Evolutionary conservation across 2,329 filamentous ascomycete species (phyloP), one percentile per base, ranked within the genome.

Genomic region (Epicoccum sorghinum): DNA sequence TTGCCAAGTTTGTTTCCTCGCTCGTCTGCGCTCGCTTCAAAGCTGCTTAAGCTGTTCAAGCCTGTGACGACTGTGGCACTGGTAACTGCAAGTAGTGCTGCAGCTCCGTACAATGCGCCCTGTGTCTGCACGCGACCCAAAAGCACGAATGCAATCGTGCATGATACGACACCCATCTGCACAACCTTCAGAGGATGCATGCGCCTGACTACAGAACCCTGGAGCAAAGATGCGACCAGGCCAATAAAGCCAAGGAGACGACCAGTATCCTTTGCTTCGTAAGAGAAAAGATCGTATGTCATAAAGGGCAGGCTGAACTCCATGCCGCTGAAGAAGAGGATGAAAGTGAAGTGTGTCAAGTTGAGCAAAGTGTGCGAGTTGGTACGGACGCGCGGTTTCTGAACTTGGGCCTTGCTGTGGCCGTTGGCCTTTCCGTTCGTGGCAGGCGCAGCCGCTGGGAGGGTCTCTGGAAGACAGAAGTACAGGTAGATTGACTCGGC

Each of bases 221-320:
- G 95, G 3, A 99, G 84, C n/a, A 98, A 68, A 0, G 92, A 95
- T 7, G 95, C 93, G 6, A 98, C 84, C 3, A 99, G 84, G 0
- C 95, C 95, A 67, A 99, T 90, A 75, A 90, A 95, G 5, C 95
- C 93, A 2, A 99, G 86, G 2, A 99, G 82, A 9, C 87, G 86
- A 13, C 95, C 95, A 61, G 96, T 96, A 47, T 91, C 84, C 38
- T 86, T 84, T 0, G 92, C 89, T 9, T 82, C 85, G 71, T 95
- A 96, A 7, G 84, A 84, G 74, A 98, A 98, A 39, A 99, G 84
- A 47, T 96, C 93, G 67, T 95, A 96, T 0, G 93, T 98, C 86
- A 99, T 93, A 74, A 99, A 99, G 0, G 95, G 93, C 3, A 99
- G 83, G 0, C 92, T 96, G 75, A 96, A 98, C 73, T 99, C 95